Evolutionary conservation across 2,329 filamentous ascomycete species (phyloP), one percentile per base, ranked within the genome.

Genomic region (Raffaelea ambrosiae): DNA sequence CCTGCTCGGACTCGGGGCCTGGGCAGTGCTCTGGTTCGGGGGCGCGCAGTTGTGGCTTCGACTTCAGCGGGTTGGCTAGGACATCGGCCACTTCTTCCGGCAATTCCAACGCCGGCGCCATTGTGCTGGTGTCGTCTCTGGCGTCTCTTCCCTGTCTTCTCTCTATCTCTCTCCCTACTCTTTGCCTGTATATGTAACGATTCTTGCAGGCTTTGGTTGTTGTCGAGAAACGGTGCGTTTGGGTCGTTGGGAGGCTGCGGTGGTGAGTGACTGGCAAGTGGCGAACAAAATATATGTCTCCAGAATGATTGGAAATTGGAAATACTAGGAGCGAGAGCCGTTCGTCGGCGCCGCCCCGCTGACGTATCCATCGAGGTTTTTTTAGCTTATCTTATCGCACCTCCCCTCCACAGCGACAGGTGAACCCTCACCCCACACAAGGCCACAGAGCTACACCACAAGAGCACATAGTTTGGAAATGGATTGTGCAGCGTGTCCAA

Each of bases 11-110:
- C 61, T 91, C 86, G 4, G 88, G 93, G 1, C 93, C 93, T 3
- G 91, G 91, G 61, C 93, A 98, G 72, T 97, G 90, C 67, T 97
- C 89, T 70, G 91, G 91, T 63, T 97, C 90, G 38, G 93, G 91
- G 19, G 93, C 93, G 54, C 97, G 86, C 47, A 98, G 84, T 54
- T 88, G 77, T 1, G 91, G 89, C 45, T 86, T 83, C 48, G 79
- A 73, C 65, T 89, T 89, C 48, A 90, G 72, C 8, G 87, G 85
- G 60, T 87, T 84, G 56, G 81, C 72, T 56, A 95, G 71, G 53
- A 89, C 84, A 50, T 88, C 83, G 53, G 83, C 73, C 45, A 83
- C 73, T 36, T 75, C 63, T 47, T 77, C 76, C 44, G 84, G 77
- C 58, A 84, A 81, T 69, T 94, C 85, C 40, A 95, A 71, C 21